A percentile compares a stretch with the other conserved stretches of the same genome.
Evolutionary conservation across 805 yeast genomes (phyloP).

Genomic region (Ogataea ramenticola): DNA sequence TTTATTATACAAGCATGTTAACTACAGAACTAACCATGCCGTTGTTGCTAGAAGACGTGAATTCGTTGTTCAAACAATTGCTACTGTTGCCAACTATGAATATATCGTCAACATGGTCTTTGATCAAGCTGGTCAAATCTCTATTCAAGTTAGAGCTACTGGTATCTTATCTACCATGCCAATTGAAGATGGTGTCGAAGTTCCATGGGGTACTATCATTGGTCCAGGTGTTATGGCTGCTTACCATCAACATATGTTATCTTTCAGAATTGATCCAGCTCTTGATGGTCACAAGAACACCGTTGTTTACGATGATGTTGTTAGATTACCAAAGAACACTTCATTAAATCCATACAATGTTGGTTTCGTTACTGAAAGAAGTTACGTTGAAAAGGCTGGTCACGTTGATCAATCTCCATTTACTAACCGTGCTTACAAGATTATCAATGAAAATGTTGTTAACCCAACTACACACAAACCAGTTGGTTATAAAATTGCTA

Average conservation of each 20-base stretch:
- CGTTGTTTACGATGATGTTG: slow-evolving; percentile 63
- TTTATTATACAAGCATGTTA: slow-evolving; percentile 68
- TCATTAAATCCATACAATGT: slow-evolving; percentile 57
- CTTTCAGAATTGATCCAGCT: slow-evolving; percentile 77
- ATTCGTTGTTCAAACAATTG: slow-evolving; percentile 71
- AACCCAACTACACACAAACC: slow-evolving; percentile 66
- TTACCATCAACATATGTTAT: slow-evolving; percentile 74
- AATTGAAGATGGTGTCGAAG: slow-evolving; percentile 57
- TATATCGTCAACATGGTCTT: slow-evolving; percentile 66
- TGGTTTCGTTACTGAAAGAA: slow-evolving; percentile 61
- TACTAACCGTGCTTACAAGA: slow-evolving; percentile 67
- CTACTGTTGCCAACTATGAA: slow-evolving; percentile 82
- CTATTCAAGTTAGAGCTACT: slow-evolving; percentile 76
- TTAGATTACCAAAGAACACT: slow-evolving; percentile 48
- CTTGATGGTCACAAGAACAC: slow-evolving; percentile 76
- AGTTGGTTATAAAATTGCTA: slow-evolving; percentile 66
- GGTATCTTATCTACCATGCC: slow-evolving; percentile 85
- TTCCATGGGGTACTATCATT: slow-evolving; percentile 69
- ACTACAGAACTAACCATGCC: slow-evolving; percentile 66
- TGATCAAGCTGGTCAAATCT: slow-evolving; percentile 72
- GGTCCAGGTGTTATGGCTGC: slow-evolving; percentile 82
- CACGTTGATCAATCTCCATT: slow-evolving; percentile 67
- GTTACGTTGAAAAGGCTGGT: slow-evolving; percentile 63
- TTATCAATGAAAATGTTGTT: slow-evolving; percentile 64
- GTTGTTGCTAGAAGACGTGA: slow-evolving; percentile 74